Percentiles rank a stretch among this genome's conserved stretches.
Conservation (phyloP, 78 protist species). For the Dictyostelium brefeldianum region DNA sequence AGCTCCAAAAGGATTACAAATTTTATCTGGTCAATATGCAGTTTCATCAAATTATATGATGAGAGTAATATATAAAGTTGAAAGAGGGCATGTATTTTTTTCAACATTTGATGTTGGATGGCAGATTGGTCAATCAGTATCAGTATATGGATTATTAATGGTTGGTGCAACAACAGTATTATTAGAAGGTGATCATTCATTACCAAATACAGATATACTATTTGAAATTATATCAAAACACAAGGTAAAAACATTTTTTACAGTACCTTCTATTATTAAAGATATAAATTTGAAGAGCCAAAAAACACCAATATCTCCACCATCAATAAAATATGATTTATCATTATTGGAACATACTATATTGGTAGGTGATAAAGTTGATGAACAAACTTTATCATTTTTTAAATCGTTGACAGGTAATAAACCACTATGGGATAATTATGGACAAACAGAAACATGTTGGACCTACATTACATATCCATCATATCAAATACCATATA, state of each 20-base stretch:
- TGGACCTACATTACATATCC: slow-evolving; percentile 40
- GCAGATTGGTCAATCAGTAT: background rate
- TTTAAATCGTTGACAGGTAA: background rate
- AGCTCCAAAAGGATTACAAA: background rate
- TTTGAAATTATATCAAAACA: background rate
- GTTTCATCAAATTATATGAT: background rate
- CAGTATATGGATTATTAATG: background rate
- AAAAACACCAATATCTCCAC: background rate
- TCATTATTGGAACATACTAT: background rate
- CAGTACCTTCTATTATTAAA: background rate
- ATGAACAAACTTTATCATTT: background rate
- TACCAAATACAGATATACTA: background rate
- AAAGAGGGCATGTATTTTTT: background rate
- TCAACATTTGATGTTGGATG: background rate
- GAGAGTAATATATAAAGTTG: background rate
- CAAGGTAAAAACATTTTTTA: background rate
- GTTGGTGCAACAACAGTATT: background rate
- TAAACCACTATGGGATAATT: slow-evolving; percentile 30
- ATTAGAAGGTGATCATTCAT: background rate
- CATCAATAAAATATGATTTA: background rate
- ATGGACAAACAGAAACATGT: slow-evolving; percentile 75
- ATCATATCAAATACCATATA: background rate
- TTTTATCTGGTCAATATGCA: background rate
- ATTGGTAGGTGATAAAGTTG: background rate
- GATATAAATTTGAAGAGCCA: background rate